These are phyloP conservation scores for Drechslera avenae DNA, from an alignment of 2,329 filamentous ascomycete genomes.

Conservation along the genomic window DNA sequence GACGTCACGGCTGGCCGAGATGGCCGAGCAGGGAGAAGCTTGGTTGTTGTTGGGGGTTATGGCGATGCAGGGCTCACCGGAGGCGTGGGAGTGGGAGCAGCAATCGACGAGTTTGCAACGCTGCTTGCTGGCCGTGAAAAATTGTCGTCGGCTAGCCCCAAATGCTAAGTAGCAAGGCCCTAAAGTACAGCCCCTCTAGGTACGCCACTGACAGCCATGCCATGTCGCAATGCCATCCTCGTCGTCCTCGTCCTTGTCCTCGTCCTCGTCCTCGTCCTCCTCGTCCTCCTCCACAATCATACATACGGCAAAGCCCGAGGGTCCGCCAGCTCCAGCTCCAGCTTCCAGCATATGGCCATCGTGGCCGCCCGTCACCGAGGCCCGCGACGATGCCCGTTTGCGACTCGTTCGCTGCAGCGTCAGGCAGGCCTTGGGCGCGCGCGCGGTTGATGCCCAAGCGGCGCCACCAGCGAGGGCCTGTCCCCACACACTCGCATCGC, in stretches of 20 bases:
- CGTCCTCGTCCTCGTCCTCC: too few species aligned
- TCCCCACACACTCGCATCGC: constrained; percentile 31
- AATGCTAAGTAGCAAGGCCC: too few species aligned
- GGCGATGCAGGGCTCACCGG: not conserved
- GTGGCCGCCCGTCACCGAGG: too few species aligned
- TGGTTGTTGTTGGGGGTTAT: constrained; percentile 7
- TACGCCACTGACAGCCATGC: constrained; percentile 1
- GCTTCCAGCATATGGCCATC: too few species aligned
- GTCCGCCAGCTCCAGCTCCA: too few species aligned
- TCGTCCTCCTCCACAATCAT: too few species aligned
- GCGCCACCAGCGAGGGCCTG: constrained; percentile 27
- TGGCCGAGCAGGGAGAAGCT: constrained; percentile 2
- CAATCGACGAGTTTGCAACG: not conserved
- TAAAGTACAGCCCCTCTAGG: not conserved
- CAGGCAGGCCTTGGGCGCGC: constrained; percentile 19
- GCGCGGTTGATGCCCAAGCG: constrained; percentile 35
- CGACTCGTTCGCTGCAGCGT: constrained; percentile 1
- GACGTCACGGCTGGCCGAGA: constrained; percentile 1
- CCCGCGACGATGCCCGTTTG: constrained; percentile 6
- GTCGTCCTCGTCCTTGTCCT: too few species aligned
- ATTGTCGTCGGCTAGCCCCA: constrained; percentile 9
- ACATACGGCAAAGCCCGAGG: too few species aligned
- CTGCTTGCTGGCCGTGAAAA: too few species aligned
- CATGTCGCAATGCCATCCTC: too few species aligned
- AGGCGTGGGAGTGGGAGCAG: constrained; percentile 5